Evolutionary conservation across 345 rosid genomes (phyloP), one percentile per base, ranked within the genome.

Genomic region (Schrenkiella parvula): DNA sequence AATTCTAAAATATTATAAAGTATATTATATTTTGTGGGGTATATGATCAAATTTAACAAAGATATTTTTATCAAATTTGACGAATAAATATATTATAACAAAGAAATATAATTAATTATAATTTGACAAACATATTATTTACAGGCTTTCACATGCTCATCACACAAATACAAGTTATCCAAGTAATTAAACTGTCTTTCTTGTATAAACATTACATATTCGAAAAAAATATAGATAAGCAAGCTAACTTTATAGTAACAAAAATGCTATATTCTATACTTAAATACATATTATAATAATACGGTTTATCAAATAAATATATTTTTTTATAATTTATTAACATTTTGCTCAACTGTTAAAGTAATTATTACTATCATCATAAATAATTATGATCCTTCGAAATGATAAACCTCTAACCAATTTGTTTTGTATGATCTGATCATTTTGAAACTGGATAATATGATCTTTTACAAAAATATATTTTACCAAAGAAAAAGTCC

Each of bases 11-110:
- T 60, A 12, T 22, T 12, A 12, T 17, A 39, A 50, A 39, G 17
- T 58, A 46, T 51, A 52, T 68, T 52, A 29, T 61, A 75, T 61
- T 52, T 75, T 50, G 56, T 68, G 74, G 70, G 61, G 32, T 38
- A 68, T 68, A 50, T 68, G 37, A 32, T 22, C 22, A 67, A 31
- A 14, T 42, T 61, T 68, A 18, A 15, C 28, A 31, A 46, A 37
- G 31, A 47, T 28, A 19, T 22, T 32, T 69, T 8, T 14, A 18
- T 19, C 34, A 13, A 63, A 0, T 26, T 3, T 28, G 26, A 29
- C 3, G 18, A 29, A 8, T 32, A 29, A 18, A 21, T 28, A n/a
- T 22, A 25, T 17, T n/a, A 41, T 15, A 41, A 41, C 15, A 3
- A 5, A 17, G 3, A 10, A 14, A n/a, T 44, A 18, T 18, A 48